Percentiles rank a stretch among this genome's conserved stretches.
phyloP scores from a whole-genome alignment of 108 stramenopile genomes.

The Fragilaria crotonensis region DNA sequence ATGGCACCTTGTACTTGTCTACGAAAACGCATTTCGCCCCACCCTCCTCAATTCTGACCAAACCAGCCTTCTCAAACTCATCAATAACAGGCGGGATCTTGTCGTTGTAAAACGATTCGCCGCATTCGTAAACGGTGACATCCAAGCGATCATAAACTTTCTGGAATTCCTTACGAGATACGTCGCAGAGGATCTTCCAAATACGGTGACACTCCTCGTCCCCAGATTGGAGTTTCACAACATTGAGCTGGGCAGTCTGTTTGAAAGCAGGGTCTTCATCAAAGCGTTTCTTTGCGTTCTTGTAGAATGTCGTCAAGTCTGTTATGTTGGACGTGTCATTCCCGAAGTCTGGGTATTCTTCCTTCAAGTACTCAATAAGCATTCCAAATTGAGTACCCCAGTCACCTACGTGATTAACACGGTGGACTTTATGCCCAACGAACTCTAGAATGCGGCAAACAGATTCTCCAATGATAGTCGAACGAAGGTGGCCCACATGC shows the following conservation, averaged over 20 bases:
- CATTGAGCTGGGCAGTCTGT: conserved; percentile 86
- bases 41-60: conserved; percentile 77
- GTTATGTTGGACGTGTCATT: conserved; percentile 73
- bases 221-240: conserved; percentile 95
- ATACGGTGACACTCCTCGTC: conserved; percentile 83
- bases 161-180: conserved; percentile 90
- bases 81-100: conserved; percentile 93
- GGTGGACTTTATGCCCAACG: conserved; percentile 76
- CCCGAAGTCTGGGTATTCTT: conserved; percentile 78
- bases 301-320: conserved; percentile 96
- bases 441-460: conserved; percentile 95
- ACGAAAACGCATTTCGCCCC: conserved; percentile 92
- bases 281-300: conserved; percentile 90
- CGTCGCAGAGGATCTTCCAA: conserved; percentile 94
- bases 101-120: conserved; percentile 99
- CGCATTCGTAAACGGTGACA: conserved; percentile 87
- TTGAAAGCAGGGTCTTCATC: conserved; percentile 95
- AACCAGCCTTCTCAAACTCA: conserved; percentile 65
- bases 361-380: conserved; percentile 97
- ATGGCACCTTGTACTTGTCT: conserved; percentile 77
- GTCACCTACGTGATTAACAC: conserved; percentile 99
- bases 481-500: conserved; percentile 99
- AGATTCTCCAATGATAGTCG: conserved; percentile 97
- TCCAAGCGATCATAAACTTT: conserved; percentile 97
- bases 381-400: conserved; percentile 99